A percentile compares a stretch with the other conserved stretches of the same genome.
These are phyloP conservation scores for Diaporthe vexans DNA, from an alignment of 2,329 filamentous ascomycete genomes.

Conservation along the genomic window DNA sequence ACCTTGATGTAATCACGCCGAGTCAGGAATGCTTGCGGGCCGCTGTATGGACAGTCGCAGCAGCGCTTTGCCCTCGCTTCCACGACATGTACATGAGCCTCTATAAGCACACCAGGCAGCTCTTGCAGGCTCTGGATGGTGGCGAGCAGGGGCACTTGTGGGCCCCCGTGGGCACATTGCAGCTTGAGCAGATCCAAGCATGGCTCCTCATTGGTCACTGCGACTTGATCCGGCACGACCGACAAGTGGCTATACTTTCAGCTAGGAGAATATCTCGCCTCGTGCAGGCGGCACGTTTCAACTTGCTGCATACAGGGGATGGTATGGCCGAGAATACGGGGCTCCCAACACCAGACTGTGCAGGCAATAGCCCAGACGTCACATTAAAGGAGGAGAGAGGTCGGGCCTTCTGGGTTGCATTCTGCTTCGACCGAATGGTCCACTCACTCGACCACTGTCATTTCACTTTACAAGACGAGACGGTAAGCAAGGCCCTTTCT, in stretches of 20 bases:
- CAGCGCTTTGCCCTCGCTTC: conserved; percentile 7
- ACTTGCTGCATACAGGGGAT: neutral
- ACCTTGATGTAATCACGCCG: conserved; percentile 5
- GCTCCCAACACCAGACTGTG: neutral
- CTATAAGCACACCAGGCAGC: neutral
- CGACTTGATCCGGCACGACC: conserved; percentile 4
- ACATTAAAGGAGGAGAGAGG: conserved; percentile 1
- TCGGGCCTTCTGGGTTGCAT: neutral
- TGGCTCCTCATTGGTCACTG: conserved; percentile 7
- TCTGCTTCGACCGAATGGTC: conserved; percentile 2
- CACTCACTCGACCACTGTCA: conserved; percentile 2
- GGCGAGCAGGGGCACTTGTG: conserved; percentile 6
- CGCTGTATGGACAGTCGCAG: conserved; percentile 5
- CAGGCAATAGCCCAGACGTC: neutral
- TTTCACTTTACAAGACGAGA: conserved; percentile 1
- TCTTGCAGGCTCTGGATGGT: conserved; percentile 1
- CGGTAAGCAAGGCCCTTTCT: neutral
- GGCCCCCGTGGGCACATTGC: neutral
- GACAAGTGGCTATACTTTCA: neutral
- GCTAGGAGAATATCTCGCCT: conserved; percentile 3
- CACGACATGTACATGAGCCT: conserved; percentile 5
- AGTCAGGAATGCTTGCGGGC: neutral
- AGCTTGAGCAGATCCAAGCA: conserved; percentile 7
- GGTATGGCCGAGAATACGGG: neutral
- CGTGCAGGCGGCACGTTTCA: neutral